Evolutionary conservation across 192 early-diverging fungal species (phyloP), one percentile per base, ranked within the genome.

Genomic region (Spizellomyces punctatus): DNA sequence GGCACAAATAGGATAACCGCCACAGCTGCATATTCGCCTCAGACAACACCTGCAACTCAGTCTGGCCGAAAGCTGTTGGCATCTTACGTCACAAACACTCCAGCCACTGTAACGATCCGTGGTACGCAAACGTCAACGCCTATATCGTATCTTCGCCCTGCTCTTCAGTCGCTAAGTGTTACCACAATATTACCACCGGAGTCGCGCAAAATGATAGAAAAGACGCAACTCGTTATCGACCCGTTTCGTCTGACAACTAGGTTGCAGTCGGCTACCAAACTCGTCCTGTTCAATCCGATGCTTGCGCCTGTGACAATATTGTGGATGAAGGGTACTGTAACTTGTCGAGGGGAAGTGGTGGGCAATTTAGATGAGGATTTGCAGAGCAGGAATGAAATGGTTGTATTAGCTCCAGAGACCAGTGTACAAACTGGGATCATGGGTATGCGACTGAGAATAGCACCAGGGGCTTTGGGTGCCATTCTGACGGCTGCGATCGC

Each of bases 291-390:
- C 49, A 72, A 72, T 27, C 71, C 71, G 12, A 50, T 72, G 48
- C 36, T 64, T 7, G 60, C 61, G 10, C 60, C 60, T 56, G 71
- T 72, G 14, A 54, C 71, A 16, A 57, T 72, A 46, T 47, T 64
- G 12, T 72, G 71, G 71, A 72, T 72, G 71, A 72, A 63, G 27
- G 71, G 71, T 17, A 17, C 46, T 50, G 71, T 72, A 41, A 56
- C 55, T 4, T 72, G 71, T 56, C 63, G 62, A 10, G 71, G 62
- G 6, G 61, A 72, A 56, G 21, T 56, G 17, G 46, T 72, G 22
- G 71, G 71, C 14, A 19, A 12, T 27, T 50, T 72, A 6, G 50
- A 72, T 44, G 71, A 72, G 49, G 62, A 72, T 41, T 63, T 72
- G 8, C 52, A 16, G 41, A 46, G 19, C 12, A 52, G 17, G 6